A percentile compares a stretch with the other conserved stretches of the same genome.
phyloP scores from a whole-genome alignment of 768 basidiomycete species.

The Filobasidium wieringae region DNA sequence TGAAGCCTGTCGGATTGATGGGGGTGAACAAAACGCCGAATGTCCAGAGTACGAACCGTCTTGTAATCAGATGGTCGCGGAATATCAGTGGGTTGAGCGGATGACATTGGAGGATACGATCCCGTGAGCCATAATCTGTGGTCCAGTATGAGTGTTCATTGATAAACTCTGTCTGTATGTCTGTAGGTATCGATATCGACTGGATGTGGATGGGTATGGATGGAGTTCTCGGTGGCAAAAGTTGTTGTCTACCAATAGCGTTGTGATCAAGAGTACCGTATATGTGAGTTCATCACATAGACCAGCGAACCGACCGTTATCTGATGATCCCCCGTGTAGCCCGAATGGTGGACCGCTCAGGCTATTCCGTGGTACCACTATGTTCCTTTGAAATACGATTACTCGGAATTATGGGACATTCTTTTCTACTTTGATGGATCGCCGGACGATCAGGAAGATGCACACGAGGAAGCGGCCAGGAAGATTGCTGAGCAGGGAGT shows the following conservation, averaged over 20 bases:
- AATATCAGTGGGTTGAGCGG: not conserved
- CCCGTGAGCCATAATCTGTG: conserved; percentile 23
- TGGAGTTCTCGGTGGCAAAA: conserved; percentile 25
- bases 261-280: conserved; percentile 33
- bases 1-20: not conserved
- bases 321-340: not conserved
- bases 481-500: conserved; percentile 26
- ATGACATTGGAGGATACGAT: conserved; percentile 20
- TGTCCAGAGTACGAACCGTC: not conserved
- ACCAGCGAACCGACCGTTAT: not conserved
- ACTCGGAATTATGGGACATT: conserved; percentile 34
- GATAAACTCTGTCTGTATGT: not conserved
- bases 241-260: conserved; percentile 2
- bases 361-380: conserved; percentile 25
- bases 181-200: conserved; percentile 24
- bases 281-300: conserved; percentile 19
- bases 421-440: conserved; percentile 30
- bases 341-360: not conserved
- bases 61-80: not conserved
- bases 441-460: conserved; percentile 20
- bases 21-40: not conserved
- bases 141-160: conserved; percentile 19
- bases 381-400: conserved; percentile 30
- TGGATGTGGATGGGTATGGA: conserved; percentile 34
- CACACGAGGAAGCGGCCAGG: conserved; percentile 24